Base-by-base conservation (phyloP, 2,329 filamentous ascomycete genomes). In the Fusarium tupiense region DNA sequence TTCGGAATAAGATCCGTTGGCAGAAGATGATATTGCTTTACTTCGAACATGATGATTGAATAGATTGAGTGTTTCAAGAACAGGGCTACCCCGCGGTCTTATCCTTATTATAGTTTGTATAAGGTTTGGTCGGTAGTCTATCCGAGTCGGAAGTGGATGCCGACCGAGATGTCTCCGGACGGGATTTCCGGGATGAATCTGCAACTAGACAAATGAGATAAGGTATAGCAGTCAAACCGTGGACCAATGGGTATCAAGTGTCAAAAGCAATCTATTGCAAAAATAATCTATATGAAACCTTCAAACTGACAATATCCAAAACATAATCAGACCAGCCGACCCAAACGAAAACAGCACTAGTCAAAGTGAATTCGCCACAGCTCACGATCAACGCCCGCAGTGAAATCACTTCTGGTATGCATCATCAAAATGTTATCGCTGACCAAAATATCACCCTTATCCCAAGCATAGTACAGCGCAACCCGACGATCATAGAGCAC, bases 291-390 rank as follows among this genome's bases (percentile, higher is more conserved):
- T 56, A n/a, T 31, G 14, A 31, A 41, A n/a, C 35, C 4, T 41
- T 17, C 11, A 31, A 29, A 19, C 19, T 16, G 3, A 3, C 35
- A n/a, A 40, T 3, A 29, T 8, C 7, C n/a, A 5, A 26, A 54
- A 22, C 24, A 26, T 22, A 29, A 20, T 58, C 29, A n/a, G 19
- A 29, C 35, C 24, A 7, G 20, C 24, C 33, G 10, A 12, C 16
- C 20, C 16, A 52, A 52, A 29, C 4, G 10, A 38, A 11, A 37
- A 35, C 11, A 16, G 9, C 33, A 19, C 33, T 16, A 68, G 65
- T 88, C 84, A 76, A 88, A 85, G 70, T 88, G 85, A 60, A 88
- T 87, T 20, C 86, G 77, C 87, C 86, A 88, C 43, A 88, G 75
- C 72, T 88, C 86, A 26, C 86, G 77, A 56, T 86, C 82, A 31